Base-by-base conservation (phyloP, 208 protist genomes). In the Angomonas deanei region DNA sequence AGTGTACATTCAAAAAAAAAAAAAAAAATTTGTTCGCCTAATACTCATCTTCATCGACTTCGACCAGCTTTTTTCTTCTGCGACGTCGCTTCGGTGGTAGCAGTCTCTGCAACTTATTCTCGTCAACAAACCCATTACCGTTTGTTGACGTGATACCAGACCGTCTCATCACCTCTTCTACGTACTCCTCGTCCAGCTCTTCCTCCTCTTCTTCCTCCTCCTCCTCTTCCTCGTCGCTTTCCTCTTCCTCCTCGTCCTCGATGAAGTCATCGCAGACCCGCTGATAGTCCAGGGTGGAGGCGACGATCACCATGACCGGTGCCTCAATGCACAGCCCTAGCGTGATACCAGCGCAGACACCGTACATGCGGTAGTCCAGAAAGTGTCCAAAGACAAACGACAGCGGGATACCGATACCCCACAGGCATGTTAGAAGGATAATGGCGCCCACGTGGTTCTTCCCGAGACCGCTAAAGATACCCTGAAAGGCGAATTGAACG, bases 401-500 rank as follows among this genome's bases (percentile, higher is more conserved):
- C 30, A 90, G 61, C 2, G 87, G 84, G 21, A 93, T 72, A 24
- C 84, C 84, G 46, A 93, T 76, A 15, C 69, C 70, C 84, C 87
- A 93, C 36, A 93, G 70, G 4, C 71, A 78, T n/a, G 73, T 72
- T 0, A 93, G 66, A 19, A 93, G 70, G 59, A 91, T 89, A 13
- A 81, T 62, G 1, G 87, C 87, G 21, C 87, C 87, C 10, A 88
- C 38, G 67, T 91, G 68, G 71, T 91, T 93, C 69, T 87, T 83
- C 34, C 83, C 83, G 30, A 89, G 61, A 11, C 83, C 87, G 68
- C 84, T 91, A 70, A 93, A 93, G 38, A 93, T 89, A 55, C 87
- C 87, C 61, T 93, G 87, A 60, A 88, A 91, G 47, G 78, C 74
- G 54, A 91, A 93, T 68, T 93, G 87, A 53, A 93, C 80, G 3